Evolutionary conservation across 192 early-diverging fungal species (phyloP).

Genomic region (Backusella macrospora): DNA sequence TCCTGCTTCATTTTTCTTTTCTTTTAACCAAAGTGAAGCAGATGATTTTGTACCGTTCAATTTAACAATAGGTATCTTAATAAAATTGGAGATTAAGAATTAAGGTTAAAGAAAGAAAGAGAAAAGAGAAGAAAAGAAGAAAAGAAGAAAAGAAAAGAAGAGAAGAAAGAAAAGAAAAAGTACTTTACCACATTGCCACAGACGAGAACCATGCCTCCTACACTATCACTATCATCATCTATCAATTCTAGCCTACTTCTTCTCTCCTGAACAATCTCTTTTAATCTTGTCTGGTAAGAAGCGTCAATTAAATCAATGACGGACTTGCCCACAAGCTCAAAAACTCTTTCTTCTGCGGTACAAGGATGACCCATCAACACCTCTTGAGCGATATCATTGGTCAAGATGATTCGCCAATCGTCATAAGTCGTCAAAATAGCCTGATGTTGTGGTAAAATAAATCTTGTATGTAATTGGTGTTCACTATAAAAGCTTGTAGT

Average conservation of each 20-base stretch:
- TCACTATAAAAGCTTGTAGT: slow-evolving; percentile 36
- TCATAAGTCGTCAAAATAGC: slow-evolving; percentile 30
- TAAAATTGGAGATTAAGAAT: too few species aligned
- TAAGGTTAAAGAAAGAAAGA: background rate
- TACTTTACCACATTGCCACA: slow-evolving; percentile 38
- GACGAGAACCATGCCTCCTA: slow-evolving; percentile 34
- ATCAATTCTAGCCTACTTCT: slow-evolving; percentile 11
- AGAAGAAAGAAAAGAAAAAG: slow-evolving; percentile 12
- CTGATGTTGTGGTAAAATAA: slow-evolving; percentile 13
- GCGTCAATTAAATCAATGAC: slow-evolving; percentile 31
- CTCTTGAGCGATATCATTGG: slow-evolving; percentile 24
- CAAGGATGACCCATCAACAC: slow-evolving; percentile 26
- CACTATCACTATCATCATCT: slow-evolving; percentile 2
- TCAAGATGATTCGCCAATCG: slow-evolving; percentile 28
- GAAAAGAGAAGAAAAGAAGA: background rate
- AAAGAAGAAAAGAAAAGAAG: background rate
- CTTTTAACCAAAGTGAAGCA: slow-evolving; percentile 65
- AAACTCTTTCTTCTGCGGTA: slow-evolving; percentile 19
- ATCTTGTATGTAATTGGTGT: slow-evolving; percentile 18
- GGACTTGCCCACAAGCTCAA: slow-evolving; percentile 17
- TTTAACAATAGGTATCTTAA: slow-evolving; percentile 57
- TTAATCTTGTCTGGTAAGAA: slow-evolving; percentile 27
- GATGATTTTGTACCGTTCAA: slow-evolving; percentile 54
- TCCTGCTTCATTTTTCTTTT: slow-evolving; percentile 48
- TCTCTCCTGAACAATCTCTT: slow-evolving; percentile 36